phyloP scores from a whole-genome alignment of 306 rosid species.

The Senna siamea region DNA sequence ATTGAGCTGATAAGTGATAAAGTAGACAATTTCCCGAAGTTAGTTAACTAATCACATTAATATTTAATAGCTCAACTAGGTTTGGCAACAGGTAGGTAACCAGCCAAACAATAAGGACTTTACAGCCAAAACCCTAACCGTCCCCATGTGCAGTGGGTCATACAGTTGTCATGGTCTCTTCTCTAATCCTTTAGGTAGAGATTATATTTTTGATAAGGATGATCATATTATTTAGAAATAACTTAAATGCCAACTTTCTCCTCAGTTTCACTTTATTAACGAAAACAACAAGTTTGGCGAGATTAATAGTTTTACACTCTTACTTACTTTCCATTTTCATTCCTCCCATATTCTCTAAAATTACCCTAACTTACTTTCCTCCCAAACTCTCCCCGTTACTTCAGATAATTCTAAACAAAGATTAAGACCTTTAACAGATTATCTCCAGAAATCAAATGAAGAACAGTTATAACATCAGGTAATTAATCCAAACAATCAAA shows the following conservation, averaged over 20 bases:
- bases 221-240: neutral
- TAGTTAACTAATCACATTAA: neutral
- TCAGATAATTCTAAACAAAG: neutral
- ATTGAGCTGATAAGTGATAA: neutral
- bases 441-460: neutral
- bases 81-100: neutral
- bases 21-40: neutral
- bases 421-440: neutral
- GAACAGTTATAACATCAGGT: neutral
- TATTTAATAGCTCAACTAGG: neutral
- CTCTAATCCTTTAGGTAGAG: neutral
- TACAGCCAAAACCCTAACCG: neutral
- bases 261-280: neutral
- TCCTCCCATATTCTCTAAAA: neutral
- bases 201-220: neutral
- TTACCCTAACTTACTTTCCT: neutral
- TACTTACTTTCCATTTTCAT: neutral
- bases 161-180: neutral
- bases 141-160: neutral
- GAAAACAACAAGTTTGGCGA: neutral
- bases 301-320: neutral
- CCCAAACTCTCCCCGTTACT: neutral
- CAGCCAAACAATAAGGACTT: neutral
- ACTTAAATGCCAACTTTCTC: neutral
- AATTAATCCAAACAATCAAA: neutral